Conservation (phyloP, 257 asterid species). For the Solanum clarkiae region DNA sequence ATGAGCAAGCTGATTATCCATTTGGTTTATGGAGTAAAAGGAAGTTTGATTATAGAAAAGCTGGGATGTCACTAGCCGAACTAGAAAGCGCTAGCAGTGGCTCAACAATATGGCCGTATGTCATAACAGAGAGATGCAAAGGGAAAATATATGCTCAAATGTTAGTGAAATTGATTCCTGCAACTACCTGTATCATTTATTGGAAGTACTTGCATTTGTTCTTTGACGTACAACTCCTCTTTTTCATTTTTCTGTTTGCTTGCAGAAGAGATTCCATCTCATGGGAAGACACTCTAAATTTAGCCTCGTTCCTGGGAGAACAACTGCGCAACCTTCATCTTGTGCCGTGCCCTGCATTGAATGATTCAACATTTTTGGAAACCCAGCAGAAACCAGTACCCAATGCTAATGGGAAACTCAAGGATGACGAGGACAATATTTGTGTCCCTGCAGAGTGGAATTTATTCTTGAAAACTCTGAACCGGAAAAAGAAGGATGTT, state of each 20-base stretch:
- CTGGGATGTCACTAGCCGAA: slow-evolving; percentile 31
- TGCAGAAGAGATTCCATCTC: slow-evolving; percentile 74
- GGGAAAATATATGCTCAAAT: slow-evolving; percentile 80
- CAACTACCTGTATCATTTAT: background rate
- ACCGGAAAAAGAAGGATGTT: slow-evolving; percentile 51
- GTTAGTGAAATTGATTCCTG: slow-evolving; percentile 32
- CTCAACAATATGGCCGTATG: slow-evolving; percentile 63
- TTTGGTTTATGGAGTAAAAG: slow-evolving; percentile 78
- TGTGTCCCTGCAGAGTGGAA: slow-evolving; percentile 39
- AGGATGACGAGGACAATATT: slow-evolving; percentile 16
- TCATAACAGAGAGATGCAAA: slow-evolving; percentile 75
- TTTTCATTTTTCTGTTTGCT: slow-evolving; percentile 12
- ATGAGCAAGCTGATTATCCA: slow-evolving; percentile 44
- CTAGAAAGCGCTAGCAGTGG: slow-evolving; percentile 24
- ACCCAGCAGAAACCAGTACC: slow-evolving; percentile 25
- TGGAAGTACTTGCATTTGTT: background rate
- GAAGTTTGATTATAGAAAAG: slow-evolving; percentile 47
- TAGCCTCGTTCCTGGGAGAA: slow-evolving; percentile 91
- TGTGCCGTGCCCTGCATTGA: slow-evolving; percentile 47
- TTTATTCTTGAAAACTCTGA: slow-evolving; percentile 47
- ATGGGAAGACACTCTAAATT: slow-evolving; percentile 40
- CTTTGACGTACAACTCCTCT: background rate
- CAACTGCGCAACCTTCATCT: slow-evolving; percentile 70
- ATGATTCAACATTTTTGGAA: slow-evolving; percentile 11
- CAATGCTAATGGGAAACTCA: slow-evolving; percentile 21